Evolutionary conservation across 768 basidiomycete species (phyloP), one percentile per base, ranked within the genome.

Genomic region (Termitomyces titanicus): DNA sequence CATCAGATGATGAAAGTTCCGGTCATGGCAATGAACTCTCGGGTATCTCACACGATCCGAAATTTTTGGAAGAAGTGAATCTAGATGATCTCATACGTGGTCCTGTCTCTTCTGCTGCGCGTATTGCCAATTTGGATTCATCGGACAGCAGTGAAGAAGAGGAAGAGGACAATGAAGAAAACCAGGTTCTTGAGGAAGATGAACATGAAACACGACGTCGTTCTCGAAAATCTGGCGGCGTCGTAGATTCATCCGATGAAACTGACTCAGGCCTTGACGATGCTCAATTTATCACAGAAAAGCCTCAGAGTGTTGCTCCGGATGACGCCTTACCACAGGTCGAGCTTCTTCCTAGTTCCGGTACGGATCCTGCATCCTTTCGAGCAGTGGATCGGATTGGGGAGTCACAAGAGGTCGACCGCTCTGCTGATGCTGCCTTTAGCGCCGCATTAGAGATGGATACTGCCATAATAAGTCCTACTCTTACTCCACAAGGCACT

Each of bases 111-210:
- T 60, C 68, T 47, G 46, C 51, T 6, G 47, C 66, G 10, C 64
- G 67, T 3, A 68, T 63, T 34, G 67, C 69, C 11, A 69, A 78
- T 39, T 68, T 77, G 17, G 66, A 70, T 9, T 71, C 73, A 12
- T 72, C 72, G 53, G 77, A 76, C 45, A 73, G 70, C 15, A 72
- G 73, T 35, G 71, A 73, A 15, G 72, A 76, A 20, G 78, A 77
- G 25, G 52, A 52, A 42, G 75, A 77, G 20, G 66, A 73, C 29
- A 77, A 77, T 24, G 42, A 35, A n/a, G 75, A 78, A 20, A 65
- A 73, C 31, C 70, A 66, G 49, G 59, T 63, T 61, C 62, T 68
- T 51, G 73, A 66, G 56, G 73, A 76, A 58, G 66, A 76, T 31
- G 63, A 70, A 22, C 54, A 50, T 22, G 54, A 59, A 27, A 27